Percentiles rank a stretch among this genome's conserved stretches.
These are phyloP conservation scores for Penicillium sclerotigenum DNA, from an alignment of 2,329 filamentous ascomycete species.

Conservation along the genomic window DNA sequence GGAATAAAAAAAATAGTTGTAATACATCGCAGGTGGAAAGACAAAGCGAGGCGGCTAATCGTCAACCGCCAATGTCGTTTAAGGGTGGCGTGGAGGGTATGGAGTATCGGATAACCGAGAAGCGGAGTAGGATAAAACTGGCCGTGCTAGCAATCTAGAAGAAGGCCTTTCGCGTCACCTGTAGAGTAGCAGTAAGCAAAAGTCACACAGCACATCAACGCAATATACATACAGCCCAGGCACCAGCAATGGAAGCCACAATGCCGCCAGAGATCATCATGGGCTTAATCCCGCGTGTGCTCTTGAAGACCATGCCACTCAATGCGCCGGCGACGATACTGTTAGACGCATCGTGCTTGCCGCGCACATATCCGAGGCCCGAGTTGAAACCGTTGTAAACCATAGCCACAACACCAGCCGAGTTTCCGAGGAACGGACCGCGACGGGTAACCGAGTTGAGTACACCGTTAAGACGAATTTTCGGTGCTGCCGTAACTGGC, in stretches of 20 bases:
- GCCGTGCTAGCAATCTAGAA: constrained; percentile 38
- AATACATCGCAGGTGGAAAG: constrained; percentile 37
- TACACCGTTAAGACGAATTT: constrained; percentile 88
- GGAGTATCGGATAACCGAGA: constrained; percentile 22
- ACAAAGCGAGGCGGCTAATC: constrained; percentile 26
- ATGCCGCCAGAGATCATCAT: constrained; percentile 95
- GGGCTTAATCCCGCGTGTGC: constrained; percentile 80
- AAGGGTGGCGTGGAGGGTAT: constrained; percentile 28
- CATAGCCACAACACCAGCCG: constrained; percentile 90
- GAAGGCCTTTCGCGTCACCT: constrained; percentile 53
- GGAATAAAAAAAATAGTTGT: constrained; percentile 36
- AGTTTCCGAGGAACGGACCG: constrained; percentile 94
- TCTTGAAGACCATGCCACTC: constrained; percentile 95
- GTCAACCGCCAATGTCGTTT: constrained; percentile 27
- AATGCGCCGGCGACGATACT: constrained; percentile 79
- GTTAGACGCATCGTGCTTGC: constrained; percentile 87
- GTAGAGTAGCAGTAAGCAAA: constrained; percentile 11
- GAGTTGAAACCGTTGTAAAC: constrained; percentile 94
- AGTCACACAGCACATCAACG: constrained; percentile 10
- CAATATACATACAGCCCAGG: constrained; percentile 74
- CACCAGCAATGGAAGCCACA: constrained; percentile 78
- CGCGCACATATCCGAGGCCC: constrained; percentile 71
- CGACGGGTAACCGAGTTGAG: constrained; percentile 90
- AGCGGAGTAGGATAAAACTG: constrained; percentile 18
- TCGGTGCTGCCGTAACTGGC: constrained; percentile 71